A percentile compares a stretch with the other conserved stretches of the same genome.
These are phyloP conservation scores for Magnaporthales sp. DNA, from an alignment of 2,329 filamentous ascomycete species.

Conservation along the genomic window DNA sequence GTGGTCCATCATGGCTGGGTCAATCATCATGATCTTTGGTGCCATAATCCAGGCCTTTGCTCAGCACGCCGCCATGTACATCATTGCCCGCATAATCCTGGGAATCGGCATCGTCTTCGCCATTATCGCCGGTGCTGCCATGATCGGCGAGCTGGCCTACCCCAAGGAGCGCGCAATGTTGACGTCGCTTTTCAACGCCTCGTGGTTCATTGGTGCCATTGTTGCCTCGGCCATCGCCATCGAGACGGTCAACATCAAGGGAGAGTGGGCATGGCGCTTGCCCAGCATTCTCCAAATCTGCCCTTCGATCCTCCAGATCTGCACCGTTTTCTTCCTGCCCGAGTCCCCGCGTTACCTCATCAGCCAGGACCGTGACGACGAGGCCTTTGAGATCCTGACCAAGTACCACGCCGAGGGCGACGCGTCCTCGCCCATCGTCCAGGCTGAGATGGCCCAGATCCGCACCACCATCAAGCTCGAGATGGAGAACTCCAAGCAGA, in stretches of 20 bases:
- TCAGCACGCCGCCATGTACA: constrained; percentile 43
- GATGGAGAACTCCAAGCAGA: constrained; percentile 7
- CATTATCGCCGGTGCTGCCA: constrained; percentile 47
- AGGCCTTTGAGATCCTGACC: constrained; percentile 9
- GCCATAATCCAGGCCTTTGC: constrained; percentile 43
- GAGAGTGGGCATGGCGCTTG: constrained; percentile 30
- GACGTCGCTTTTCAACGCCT: constrained; percentile 50
- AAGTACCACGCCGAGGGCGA: constrained; percentile 10
- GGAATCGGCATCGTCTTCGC: constrained; percentile 53
- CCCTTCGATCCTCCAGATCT: constrained; percentile 8
- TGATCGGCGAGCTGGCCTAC: constrained; percentile 52
- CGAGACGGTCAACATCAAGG: constrained; percentile 28
- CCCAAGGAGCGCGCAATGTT: constrained; percentile 52
- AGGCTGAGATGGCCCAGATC: constrained; percentile 9
- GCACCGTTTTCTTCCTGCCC: constrained; percentile 9
- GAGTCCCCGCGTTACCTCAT: constrained; percentile 11
- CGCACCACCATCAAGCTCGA: constrained; percentile 6
- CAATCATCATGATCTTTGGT: constrained; percentile 41
- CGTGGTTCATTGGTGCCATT: constrained; percentile 42
- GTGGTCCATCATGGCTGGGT: constrained; percentile 43
- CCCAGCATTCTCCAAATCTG: constrained; percentile 30
- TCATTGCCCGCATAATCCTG: constrained; percentile 49
- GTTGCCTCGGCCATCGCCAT: constrained; percentile 39
- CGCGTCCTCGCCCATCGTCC: constrained; percentile 6
- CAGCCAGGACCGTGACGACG: constrained; percentile 8